A percentile compares a stretch with the other conserved stretches of the same genome.
phyloP scores from a whole-genome alignment of 2,329 filamentous ascomycete species.

The Aspergillus carbonarius region DNA sequence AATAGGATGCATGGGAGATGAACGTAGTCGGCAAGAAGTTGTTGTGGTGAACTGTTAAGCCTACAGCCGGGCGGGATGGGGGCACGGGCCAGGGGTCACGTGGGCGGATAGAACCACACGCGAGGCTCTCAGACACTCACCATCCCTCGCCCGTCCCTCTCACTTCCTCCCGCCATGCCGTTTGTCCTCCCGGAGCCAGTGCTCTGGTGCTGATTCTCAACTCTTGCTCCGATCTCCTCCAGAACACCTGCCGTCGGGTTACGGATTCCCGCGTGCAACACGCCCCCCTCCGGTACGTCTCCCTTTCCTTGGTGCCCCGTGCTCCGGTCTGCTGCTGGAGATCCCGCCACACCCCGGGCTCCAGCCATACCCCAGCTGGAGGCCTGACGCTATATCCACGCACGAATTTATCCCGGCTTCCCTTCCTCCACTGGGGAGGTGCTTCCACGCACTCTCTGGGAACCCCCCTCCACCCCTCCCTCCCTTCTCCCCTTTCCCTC shows the following conservation, averaged over 20 bases:
- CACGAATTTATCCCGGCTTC: slow-evolving; percentile 28
- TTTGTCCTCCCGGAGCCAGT: background rate
- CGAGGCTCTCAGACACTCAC: background rate
- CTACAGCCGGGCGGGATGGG: background rate
- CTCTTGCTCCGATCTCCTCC: too few species aligned
- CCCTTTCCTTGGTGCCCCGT: background rate
- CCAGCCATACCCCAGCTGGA: slow-evolving; percentile 10
- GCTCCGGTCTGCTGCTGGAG: background rate
- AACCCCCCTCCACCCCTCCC: slow-evolving; percentile 13
- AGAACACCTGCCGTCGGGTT: background rate
- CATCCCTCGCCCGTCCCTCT: background rate
- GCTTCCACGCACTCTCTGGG: slow-evolving; percentile 43
- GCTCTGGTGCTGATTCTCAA: background rate
- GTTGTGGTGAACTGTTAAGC: too few species aligned
- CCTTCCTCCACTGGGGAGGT: slow-evolving; percentile 24
- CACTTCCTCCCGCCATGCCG: background rate
- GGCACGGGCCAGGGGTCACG: background rate
- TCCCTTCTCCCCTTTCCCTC: slow-evolving; percentile 6
- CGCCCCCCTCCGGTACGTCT: background rate
- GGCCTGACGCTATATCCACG: slow-evolving; percentile 36
- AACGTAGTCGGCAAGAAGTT: too few species aligned
- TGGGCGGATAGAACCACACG: background rate
- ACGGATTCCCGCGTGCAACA: background rate
- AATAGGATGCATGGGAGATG: too few species aligned
- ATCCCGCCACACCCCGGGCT: slow-evolving; percentile 3